A percentile compares a stretch with the other conserved stretches of the same genome.
These are phyloP conservation scores for Aspergillus japonicus DNA, from an alignment of 2,329 filamentous ascomycete species.

Conservation along the genomic window DNA sequence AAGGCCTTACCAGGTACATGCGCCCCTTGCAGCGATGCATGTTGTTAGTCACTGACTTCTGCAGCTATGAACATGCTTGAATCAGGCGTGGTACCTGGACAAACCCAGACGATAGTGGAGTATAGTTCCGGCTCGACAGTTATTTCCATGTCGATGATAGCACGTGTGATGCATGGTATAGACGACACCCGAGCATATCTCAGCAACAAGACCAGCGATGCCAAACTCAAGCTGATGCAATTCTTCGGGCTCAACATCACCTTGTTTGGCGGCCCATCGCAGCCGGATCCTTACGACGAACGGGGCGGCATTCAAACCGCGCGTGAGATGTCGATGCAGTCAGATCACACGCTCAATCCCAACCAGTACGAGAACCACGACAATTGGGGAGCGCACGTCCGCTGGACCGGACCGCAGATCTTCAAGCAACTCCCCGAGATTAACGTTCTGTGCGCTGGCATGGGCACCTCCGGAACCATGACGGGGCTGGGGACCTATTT, in stretches of 20 bases:
- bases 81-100: conserved; percentile 41
- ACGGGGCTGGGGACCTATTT: conserved; percentile 54
- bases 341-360: conserved; percentile 50
- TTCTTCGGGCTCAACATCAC: conserved; percentile 61
- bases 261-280: conserved; percentile 59
- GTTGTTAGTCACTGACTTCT: not conserved
- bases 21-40: not conserved
- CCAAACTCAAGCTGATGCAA: conserved; percentile 56
- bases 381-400: conserved; percentile 48
- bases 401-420: conserved; percentile 62
- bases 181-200: conserved; percentile 56
- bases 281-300: conserved; percentile 55
- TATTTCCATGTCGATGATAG: conserved; percentile 58
- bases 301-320: conserved; percentile 56
- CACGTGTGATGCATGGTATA: conserved; percentile 52
- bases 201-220: conserved; percentile 58
- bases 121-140: conserved; percentile 64
- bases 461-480: conserved; percentile 57
- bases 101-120: conserved; percentile 57
- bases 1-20: conserved; percentile 56
- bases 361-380: conserved; percentile 58
- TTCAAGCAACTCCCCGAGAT: conserved; percentile 57
- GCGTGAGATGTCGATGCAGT: conserved; percentile 42
- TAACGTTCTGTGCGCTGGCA: conserved; percentile 55
- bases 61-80: conserved; percentile 54